Base-by-base conservation (phyloP, 163 green algal species). In the Prototheca wickerhamii region DNA sequence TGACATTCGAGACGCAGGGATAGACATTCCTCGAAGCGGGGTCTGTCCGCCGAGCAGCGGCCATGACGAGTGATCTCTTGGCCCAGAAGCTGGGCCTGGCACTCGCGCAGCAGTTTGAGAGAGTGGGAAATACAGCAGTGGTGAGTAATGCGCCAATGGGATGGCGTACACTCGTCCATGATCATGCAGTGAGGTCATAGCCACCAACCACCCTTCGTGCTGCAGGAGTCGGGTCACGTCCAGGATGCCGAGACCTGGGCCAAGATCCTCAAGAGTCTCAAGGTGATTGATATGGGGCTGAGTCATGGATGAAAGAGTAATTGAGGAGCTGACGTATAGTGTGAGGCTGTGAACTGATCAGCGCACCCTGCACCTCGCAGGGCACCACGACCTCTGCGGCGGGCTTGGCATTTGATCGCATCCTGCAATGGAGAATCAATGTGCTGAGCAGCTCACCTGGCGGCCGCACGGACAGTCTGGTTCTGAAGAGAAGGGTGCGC, bases 221-320 rank as follows among this genome's bases (percentile, higher is more conserved):
- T 46, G 69, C 69, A 76, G 69, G 69, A 76, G 17, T 63, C 46
- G 10, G 63, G 58, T n/a, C 53, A 59, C 5, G 30, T 61, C 50
- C 29, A 29, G 1, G 37, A 60, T 0, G 58, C 67, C 17, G 35
- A 56, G 0, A 26, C 43, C 4, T 68, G 61, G 15, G 50, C 60
- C 7, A 59, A 69, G 49, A 42, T 71, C 30, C 51, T 76, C 15
- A 25, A 65, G 21, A 58, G 69, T 23, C 63, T 76, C 33, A 42
- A 71, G 69, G 63, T 76, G 3, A 2, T 58, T 15, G 4, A 46
- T 7, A 4, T 31, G 32, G 21, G 18, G 43, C 12, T 5, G 44
- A 50, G 57, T 30, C 29, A 25, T 28, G 29, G 8, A 8, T 10
- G 17, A 33, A 4, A 20, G 3, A 7, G 18, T 33, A 4, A 35